Evolutionary conservation across 306 rosid species (phyloP).

Genomic region (Morella rubra): DNA sequence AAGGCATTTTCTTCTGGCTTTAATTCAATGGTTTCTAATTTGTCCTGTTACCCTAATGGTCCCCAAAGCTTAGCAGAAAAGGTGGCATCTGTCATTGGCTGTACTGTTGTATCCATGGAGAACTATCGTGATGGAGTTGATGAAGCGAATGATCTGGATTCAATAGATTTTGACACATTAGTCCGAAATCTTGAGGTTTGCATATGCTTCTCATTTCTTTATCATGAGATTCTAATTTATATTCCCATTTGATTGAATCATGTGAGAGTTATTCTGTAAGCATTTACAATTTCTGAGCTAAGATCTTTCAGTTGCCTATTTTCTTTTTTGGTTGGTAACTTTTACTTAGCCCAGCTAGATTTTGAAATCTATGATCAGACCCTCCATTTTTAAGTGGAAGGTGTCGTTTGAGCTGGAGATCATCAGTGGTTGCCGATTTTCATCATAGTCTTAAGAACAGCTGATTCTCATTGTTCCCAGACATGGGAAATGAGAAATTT

Average conservation of each 20-base stretch:
- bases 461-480: background rate
- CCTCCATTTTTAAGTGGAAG: background rate
- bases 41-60: conserved; percentile 34
- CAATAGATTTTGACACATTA: conserved; percentile 73
- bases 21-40: conserved; percentile 29
- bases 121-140: conserved; percentile 84
- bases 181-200: conserved; percentile 93
- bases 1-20: conserved; percentile 25
- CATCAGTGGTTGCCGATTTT: background rate
- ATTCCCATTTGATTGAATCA: background rate
- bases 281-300: background rate
- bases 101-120: conserved; percentile 93
- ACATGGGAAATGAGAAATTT: background rate
- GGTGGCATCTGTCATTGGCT: conserved; percentile 97
- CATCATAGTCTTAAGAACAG: background rate
- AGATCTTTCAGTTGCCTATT: conserved; percentile 1
- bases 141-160: conserved; percentile 77
- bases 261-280: conserved; percentile 20
- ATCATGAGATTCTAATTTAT: background rate
- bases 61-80: conserved; percentile 95
- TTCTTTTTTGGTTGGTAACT: background rate
- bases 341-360: background rate
- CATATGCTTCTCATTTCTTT: conserved; percentile 35
- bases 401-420: background rate
- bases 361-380: background rate